Evolutionary conservation across 306 rosid species (phyloP).

Genomic region (Hippophae gyantsensis): DNA sequence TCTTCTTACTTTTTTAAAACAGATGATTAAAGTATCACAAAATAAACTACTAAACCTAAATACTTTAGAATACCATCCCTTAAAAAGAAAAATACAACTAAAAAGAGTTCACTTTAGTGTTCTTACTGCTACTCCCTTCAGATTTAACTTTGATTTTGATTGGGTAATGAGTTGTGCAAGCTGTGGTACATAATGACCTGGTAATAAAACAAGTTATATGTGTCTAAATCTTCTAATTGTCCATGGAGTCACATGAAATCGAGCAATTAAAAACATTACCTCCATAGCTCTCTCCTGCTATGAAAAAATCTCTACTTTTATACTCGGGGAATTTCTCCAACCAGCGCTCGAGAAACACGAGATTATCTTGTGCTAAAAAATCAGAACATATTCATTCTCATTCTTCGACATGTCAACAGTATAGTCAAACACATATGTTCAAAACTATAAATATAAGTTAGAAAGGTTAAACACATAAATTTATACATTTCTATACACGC

Average conservation of each 20-base stretch:
- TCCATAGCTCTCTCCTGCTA: slow-evolving; percentile 73
- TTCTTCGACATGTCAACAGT: too few species aligned
- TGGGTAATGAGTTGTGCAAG: slow-evolving; percentile 54
- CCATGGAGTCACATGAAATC: not conserved
- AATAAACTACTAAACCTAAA: too few species aligned
- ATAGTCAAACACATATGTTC: too few species aligned
- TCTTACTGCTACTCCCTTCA: slow-evolving; percentile 70
- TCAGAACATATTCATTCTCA: not conserved
- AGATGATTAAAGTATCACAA: too few species aligned
- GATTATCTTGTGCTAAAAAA: slow-evolving; percentile 51
- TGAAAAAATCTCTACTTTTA: slow-evolving; percentile 42
- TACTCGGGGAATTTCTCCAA: slow-evolving; percentile 42
- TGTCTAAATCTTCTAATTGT: not conserved
- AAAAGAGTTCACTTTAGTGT: not conserved
- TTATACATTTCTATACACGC: too few species aligned
- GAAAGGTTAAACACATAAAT: too few species aligned
- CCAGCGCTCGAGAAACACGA: slow-evolving; percentile 52
- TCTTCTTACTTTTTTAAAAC: too few species aligned
- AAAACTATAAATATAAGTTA: too few species aligned
- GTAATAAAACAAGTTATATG: slow-evolving; percentile 1
- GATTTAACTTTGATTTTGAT: slow-evolving; percentile 34
- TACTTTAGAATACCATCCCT: too few species aligned
- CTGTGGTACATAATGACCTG: slow-evolving; percentile 78
- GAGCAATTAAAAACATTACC: slow-evolving; percentile 21
- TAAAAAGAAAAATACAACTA: not conserved